Base-by-base conservation (phyloP, 2,329 filamentous ascomycete genomes). In the Leptographium radiaticola region DNA sequence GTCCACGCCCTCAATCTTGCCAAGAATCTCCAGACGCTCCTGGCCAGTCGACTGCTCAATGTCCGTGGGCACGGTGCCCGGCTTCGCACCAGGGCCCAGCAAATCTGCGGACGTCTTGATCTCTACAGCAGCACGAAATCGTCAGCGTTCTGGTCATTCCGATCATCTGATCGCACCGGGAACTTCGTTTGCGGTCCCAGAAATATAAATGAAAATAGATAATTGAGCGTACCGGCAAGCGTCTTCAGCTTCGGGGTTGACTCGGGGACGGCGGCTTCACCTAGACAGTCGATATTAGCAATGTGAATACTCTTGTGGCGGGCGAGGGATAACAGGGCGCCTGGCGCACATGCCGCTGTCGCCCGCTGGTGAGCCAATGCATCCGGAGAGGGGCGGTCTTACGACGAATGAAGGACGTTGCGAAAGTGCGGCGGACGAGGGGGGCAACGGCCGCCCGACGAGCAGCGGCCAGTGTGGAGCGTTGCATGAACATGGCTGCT, bases 1-100 rank as follows among this genome's bases (percentile, higher is more conserved):
- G 69, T 98, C 93, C 65, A 96, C 77, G 62, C 93, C 90, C 79
- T 97, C 89, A 86, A 97, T 95, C 83, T 98, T 98, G 74, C 93
- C 93, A 70, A 98, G 79, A 67, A 98, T 93, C 75, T 98, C 93
- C 64, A 98, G 81, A 81, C 93, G 90, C 79, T 98, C 93, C 57
- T 97, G 80, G 87, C 93, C 93, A 64, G 93, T 97, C 57, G 93
- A 75, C 73, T 98, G 93, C 71, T 97, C 89, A 68, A 95, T 72
- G 73, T 98, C 93, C 74, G 88, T 94, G 62, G 93, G 89, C 62
- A 98, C 77, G 69, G 86, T 87, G 68, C 93, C 91, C 60, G 83
- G 74, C 64, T 80, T 71, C 64, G 86, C 89, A 76, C 93, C 93
- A 38, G 89, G 87, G 59, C 86, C 80, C 61, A 94, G 62, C 56